Base-by-base conservation (phyloP, 805 yeast genomes). In the Yueomyces sinensis region DNA sequence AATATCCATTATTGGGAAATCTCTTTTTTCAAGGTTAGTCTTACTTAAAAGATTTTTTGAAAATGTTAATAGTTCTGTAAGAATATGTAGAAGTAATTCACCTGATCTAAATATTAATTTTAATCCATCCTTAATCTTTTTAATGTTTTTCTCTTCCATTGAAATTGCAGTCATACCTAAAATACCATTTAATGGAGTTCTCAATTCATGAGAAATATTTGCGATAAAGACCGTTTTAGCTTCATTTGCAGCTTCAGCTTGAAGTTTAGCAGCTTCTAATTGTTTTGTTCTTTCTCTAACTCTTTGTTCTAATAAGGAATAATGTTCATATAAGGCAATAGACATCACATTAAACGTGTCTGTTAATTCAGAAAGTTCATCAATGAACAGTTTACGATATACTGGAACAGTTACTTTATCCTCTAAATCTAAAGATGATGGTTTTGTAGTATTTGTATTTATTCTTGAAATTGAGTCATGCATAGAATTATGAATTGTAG, bases 101-200 rank as follows among this genome's bases (percentile, higher is more conserved):
- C 98, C 98, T 22, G 93, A 80, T 49, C 94, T 71, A 58, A 82
- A 83, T 34, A 89, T 87, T 35, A 89, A 68, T 42, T 80, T 81
- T 45, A 87, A 60, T n/a, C 87, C 77, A 32, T 76, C 77, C 46
- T 79, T 79, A 11, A 86, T 76, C 43, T 76, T 74, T 9, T 63
- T 55, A 4, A 66, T 65, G 44, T 82, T 89, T 19, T 65, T 66
- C 52, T 91, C 97, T 17, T 82, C 91, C 82, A 86, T 75, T 4
- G 95, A 87, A 38, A 89, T 80, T 2, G 94, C 80, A 0, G 96
- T 82, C 87, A 89, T 82, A 41, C 97, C 97, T 36, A 91, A 62
- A 27, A 91, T 91, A 52, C 98, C 98, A 56, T 91, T 91, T 41
- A 91, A 63, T 2, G 98, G 98, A 0, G 97, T 91, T 46, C 97